These are phyloP conservation scores for Fusarium sp. DNA, from an alignment of 2,329 filamentous ascomycete genomes.

Conservation along the genomic window DNA sequence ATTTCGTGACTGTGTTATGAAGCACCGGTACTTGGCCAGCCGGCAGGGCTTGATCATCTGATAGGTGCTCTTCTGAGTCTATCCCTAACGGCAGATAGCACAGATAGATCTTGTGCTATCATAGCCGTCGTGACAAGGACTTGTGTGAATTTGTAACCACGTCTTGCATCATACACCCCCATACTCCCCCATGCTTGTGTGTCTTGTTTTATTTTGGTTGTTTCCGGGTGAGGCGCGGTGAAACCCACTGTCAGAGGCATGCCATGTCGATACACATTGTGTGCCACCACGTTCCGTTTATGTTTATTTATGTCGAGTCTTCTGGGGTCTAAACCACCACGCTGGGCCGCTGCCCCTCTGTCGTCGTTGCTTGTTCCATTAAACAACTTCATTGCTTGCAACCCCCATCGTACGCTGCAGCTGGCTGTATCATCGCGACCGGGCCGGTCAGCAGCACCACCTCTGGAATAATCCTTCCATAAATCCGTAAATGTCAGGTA, in stretches of 20 bases:
- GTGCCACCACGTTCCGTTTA: slow-evolving; percentile 29
- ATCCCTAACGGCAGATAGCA: slow-evolving; percentile 16
- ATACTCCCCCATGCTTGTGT: slow-evolving; percentile 26
- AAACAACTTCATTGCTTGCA: slow-evolving; percentile 18
- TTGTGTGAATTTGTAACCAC: slow-evolving; percentile 36
- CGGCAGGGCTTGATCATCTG: slow-evolving; percentile 14
- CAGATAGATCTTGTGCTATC: slow-evolving; percentile 36
- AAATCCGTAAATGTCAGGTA: slow-evolving; percentile 44
- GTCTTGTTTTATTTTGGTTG: slow-evolving; percentile 36
- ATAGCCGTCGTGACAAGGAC: slow-evolving; percentile 33
- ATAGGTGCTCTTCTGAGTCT: slow-evolving; percentile 26
- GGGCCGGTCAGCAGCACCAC: slow-evolving; percentile 41
- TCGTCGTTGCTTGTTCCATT: slow-evolving; percentile 20
- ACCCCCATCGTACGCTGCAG: slow-evolving; percentile 17
- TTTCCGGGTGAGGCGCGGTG: slow-evolving; percentile 48
- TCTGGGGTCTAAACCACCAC: slow-evolving; percentile 24
- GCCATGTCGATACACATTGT: slow-evolving; percentile 21
- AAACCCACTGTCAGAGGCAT: slow-evolving; percentile 30
- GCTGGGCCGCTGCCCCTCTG: slow-evolving; percentile 21
- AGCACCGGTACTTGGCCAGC: slow-evolving; percentile 18
- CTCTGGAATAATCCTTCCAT: slow-evolving; percentile 26
- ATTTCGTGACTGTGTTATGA: slow-evolving; percentile 10
- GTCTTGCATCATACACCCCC: slow-evolving; percentile 35
- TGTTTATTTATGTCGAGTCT: slow-evolving; percentile 17
- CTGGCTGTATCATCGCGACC: slow-evolving; percentile 35